Percentiles rank a stretch among this genome's conserved stretches.
Evolutionary conservation across 163 green algal genomes (phyloP).

Genomic region (Coccomyxa subellipsoidea): DNA sequence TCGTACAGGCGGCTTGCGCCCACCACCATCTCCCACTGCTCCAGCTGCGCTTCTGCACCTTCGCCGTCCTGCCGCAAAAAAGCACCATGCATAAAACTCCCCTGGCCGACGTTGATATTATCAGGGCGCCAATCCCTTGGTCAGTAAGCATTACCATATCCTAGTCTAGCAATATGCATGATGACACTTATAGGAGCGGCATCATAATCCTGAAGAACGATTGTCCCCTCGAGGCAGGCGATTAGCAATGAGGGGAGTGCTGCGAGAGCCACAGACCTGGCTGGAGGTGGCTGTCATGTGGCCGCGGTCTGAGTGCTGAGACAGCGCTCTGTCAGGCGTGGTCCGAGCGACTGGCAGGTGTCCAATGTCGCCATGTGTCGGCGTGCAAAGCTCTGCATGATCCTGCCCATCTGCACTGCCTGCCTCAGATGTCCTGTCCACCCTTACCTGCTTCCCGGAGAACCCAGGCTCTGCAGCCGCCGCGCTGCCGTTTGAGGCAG

Average conservation of each 20-base stretch:
- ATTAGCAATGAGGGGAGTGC: too few species aligned
- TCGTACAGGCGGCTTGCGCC: slow-evolving; percentile 5
- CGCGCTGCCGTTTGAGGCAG: background rate
- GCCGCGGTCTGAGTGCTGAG: background rate
- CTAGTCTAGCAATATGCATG: too few species aligned
- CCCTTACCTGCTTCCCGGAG: background rate
- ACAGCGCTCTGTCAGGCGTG: background rate
- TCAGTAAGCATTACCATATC: too few species aligned
- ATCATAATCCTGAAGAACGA: too few species aligned
- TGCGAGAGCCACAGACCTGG: too few species aligned
- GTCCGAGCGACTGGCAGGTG: background rate
- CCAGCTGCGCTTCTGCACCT: background rate
- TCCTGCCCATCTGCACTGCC: background rate
- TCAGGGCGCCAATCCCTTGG: too few species aligned
- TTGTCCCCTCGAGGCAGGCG: too few species aligned
- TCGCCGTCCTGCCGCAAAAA: too few species aligned
- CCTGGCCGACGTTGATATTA: too few species aligned
- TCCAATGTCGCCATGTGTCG: background rate
- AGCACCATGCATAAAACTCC: too few species aligned
- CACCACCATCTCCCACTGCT: slow-evolving; percentile 35
- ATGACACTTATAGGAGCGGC: too few species aligned
- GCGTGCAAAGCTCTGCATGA: background rate
- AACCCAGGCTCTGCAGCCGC: background rate
- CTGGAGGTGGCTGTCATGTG: slow-evolving; percentile 7
- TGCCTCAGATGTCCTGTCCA: background rate